phyloP scores from a whole-genome alignment of 345 rosid species.

The Syzygium aromaticum region DNA sequence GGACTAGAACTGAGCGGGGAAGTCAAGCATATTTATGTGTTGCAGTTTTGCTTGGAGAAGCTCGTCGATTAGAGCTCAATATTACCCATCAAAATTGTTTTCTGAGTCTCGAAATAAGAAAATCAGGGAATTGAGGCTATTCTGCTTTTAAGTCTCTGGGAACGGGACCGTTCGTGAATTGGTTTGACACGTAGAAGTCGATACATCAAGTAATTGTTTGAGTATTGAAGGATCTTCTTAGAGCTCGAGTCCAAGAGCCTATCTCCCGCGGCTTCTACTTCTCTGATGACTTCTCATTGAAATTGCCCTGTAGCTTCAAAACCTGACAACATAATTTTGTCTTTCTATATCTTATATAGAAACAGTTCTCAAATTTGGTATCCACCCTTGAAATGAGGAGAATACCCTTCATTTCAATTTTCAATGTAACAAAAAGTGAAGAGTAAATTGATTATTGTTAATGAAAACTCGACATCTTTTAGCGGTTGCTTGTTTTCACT shows the following conservation, averaged over 20 bases:
- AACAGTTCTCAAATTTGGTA: background rate
- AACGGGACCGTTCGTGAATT: background rate
- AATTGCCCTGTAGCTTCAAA: background rate
- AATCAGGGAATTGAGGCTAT: background rate
- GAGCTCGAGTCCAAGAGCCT: background rate
- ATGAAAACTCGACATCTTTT: background rate
- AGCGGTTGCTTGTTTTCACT: background rate
- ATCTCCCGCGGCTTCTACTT: background rate
- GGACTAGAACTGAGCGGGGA: background rate
- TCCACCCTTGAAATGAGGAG: background rate
- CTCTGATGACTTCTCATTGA: background rate
- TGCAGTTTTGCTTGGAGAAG: background rate
- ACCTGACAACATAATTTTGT: background rate
- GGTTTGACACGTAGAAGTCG: background rate
- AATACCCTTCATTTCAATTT: background rate
- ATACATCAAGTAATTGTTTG: background rate
- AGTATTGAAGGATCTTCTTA: background rate
- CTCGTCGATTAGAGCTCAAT: background rate
- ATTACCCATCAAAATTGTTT: background rate
- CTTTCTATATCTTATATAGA: background rate
- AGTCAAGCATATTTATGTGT: background rate
- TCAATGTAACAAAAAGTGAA: background rate
- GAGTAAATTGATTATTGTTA: background rate
- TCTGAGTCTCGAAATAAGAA: background rate
- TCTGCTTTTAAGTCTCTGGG: background rate